Evolutionary conservation across 2,329 filamentous ascomycete species (phyloP).

Genomic region (Exophiala oligosperma): DNA sequence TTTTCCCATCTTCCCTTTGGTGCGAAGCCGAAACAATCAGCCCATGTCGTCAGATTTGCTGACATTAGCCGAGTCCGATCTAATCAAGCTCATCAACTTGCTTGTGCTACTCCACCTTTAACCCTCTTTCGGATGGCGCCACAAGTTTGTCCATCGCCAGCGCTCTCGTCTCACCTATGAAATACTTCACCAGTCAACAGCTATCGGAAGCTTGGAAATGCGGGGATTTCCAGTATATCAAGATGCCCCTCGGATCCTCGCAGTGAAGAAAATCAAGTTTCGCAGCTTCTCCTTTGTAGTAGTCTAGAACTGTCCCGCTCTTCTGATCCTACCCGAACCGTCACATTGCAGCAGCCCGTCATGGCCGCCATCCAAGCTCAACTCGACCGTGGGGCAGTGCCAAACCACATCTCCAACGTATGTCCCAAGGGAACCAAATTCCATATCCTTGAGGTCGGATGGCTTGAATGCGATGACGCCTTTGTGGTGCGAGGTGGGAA

Average conservation of each 20-base stretch:
- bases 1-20: background rate
- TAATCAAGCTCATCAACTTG: background rate
- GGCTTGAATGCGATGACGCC: conserved; percentile 28
- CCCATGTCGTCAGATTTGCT: background rate
- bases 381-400: conserved; percentile 26
- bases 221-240: background rate
- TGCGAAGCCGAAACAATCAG: background rate
- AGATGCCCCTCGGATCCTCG: background rate
- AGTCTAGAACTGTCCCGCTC: no score
- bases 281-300: background rate
- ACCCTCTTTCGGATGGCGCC: background rate
- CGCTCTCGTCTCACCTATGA: background rate
- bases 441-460: conserved; percentile 27
- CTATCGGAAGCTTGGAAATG: background rate
- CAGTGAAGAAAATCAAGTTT: background rate
- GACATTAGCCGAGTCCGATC: background rate
- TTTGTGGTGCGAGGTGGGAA: conserved; percentile 29
- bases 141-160: background rate
- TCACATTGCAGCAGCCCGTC: background rate
- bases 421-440: conserved; percentile 30
- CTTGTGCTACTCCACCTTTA: background rate
- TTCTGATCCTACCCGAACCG: no score
- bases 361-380: conserved; percentile 28
- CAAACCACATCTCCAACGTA: conserved; percentile 28
- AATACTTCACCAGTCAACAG: background rate